Percentiles rank a stretch among this genome's conserved stretches.
Evolutionary conservation across 306 rosid genomes (phyloP).

Genomic region (Lathyrus tuberosus): DNA sequence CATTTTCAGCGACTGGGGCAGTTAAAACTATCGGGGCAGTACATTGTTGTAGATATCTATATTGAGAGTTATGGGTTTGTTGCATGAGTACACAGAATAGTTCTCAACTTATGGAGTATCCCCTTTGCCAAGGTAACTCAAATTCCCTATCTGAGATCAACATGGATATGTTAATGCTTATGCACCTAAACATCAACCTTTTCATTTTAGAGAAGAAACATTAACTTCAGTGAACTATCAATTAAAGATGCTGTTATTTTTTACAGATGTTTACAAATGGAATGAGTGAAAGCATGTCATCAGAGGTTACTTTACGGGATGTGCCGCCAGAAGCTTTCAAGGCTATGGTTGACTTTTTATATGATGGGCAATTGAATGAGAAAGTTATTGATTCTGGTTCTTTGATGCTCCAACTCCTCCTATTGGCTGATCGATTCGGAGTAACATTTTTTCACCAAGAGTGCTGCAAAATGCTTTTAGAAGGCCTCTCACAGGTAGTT

Average conservation of each 20-base stretch:
- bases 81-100: conserved; percentile 68
- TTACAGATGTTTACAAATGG: too few relatives aligned
- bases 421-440: conserved; percentile 93
- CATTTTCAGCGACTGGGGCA: conserved; percentile 74
- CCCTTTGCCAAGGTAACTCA: too few relatives aligned
- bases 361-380: conserved; percentile 67
- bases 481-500: conserved; percentile 92
- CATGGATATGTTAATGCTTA: too few relatives aligned
- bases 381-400: conserved; percentile 62
- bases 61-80: conserved; percentile 69
- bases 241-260: too few relatives aligned
- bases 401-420: conserved; percentile 70
- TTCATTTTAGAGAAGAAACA: too few relatives aligned
- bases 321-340: conserved; percentile 78
- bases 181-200: too few relatives aligned
- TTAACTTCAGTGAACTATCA: too few relatives aligned
- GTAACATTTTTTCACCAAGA: conserved; percentile 83
- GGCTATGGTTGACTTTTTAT: conserved; percentile 78
- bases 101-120: too few relatives aligned
- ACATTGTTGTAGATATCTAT: conserved; percentile 66
- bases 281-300: too few relatives aligned
- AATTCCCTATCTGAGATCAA: too few relatives aligned
- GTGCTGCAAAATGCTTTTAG: conserved; percentile 87
- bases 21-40: conserved; percentile 63
- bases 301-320: too few relatives aligned